phyloP scores from a whole-genome alignment of 495 filamentous ascomycete species.

The Neurospora sp. region DNA sequence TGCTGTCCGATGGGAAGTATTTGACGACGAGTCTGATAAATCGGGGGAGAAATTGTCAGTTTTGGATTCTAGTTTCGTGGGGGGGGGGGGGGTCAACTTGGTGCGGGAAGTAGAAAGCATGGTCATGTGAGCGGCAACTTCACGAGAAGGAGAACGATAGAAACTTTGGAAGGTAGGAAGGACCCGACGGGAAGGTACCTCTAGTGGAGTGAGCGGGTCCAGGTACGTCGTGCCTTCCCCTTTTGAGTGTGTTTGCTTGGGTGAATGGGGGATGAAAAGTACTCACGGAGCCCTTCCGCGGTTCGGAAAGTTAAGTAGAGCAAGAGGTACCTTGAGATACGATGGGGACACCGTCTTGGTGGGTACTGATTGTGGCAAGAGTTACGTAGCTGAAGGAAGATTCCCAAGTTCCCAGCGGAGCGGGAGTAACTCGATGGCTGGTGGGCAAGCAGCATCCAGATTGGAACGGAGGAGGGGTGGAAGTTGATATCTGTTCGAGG shows the following conservation, averaged over 20 bases:
- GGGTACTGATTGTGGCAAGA: background rate
- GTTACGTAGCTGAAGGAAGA: background rate
- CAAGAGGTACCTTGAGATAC: background rate
- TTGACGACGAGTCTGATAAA: background rate
- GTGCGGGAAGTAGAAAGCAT: too few species aligned
- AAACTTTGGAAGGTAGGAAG: background rate
- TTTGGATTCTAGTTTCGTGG: background rate
- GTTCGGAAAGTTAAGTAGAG: background rate
- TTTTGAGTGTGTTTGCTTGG: background rate
- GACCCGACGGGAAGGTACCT: too few species aligned
- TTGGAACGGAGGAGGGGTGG: background rate
- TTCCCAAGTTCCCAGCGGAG: background rate
- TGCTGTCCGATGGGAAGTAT: background rate
- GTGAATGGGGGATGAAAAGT: background rate
- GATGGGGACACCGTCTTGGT: background rate
- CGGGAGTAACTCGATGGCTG: background rate
- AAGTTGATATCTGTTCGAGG: background rate
- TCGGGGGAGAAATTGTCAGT: background rate
- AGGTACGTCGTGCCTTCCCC: background rate
- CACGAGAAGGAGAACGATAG: background rate
- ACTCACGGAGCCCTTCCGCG: background rate
- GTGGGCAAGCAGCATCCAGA: background rate
- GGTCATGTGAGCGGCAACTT: background rate
- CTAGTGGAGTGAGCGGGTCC: background rate
- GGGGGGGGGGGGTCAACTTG: background rate